These are phyloP conservation scores for Aspergillus nidulans DNA, from an alignment of 495 filamentous ascomycete genomes.

Conservation along the genomic window DNA sequence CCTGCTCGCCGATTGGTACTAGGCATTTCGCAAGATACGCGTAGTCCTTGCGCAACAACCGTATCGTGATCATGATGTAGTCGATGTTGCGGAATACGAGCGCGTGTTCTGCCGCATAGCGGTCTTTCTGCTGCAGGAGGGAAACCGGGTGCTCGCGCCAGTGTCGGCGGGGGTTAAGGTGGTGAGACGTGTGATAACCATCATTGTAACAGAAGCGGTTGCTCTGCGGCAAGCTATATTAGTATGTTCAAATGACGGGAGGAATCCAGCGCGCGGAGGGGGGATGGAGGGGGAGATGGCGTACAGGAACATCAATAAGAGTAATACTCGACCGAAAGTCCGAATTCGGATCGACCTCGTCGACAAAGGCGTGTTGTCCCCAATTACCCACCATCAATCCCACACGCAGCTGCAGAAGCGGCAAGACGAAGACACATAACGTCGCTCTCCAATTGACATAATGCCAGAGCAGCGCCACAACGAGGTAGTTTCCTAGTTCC, in stretches of 20 bases:
- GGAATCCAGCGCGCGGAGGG: not conserved
- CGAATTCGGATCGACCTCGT: conserved; percentile 61
- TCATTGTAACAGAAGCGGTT: conserved; percentile 75
- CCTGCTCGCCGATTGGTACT: conserved; percentile 66
- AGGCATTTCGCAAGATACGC: conserved; percentile 56
- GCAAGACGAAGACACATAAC: conserved; percentile 56
- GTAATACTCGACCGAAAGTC: conserved; percentile 70
- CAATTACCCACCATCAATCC: conserved; percentile 73
- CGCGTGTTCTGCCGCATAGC: conserved; percentile 55
- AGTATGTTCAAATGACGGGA: not conserved
- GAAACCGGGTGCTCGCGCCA: conserved; percentile 69
- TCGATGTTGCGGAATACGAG: conserved; percentile 70
- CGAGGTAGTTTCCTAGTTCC: conserved; percentile 51
- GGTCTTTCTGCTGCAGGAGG: conserved; percentile 58
- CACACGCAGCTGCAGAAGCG: conserved; percentile 54
- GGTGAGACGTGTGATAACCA: conserved; percentile 74
- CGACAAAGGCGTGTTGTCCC: conserved; percentile 72
- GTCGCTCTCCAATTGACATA: conserved; percentile 48
- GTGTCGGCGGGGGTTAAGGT: conserved; percentile 67
- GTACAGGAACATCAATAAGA: conserved; percentile 65
- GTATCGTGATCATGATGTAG: conserved; percentile 62
- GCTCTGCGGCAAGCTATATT: conserved; percentile 44
- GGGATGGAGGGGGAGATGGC: conserved; percentile 15
- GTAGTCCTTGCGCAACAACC: conserved; percentile 59
- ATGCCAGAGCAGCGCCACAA: conserved; percentile 44